These are phyloP conservation scores for Backusella australiensis DNA, from an alignment of 192 early-diverging fungal species.

Conservation along the genomic window DNA sequence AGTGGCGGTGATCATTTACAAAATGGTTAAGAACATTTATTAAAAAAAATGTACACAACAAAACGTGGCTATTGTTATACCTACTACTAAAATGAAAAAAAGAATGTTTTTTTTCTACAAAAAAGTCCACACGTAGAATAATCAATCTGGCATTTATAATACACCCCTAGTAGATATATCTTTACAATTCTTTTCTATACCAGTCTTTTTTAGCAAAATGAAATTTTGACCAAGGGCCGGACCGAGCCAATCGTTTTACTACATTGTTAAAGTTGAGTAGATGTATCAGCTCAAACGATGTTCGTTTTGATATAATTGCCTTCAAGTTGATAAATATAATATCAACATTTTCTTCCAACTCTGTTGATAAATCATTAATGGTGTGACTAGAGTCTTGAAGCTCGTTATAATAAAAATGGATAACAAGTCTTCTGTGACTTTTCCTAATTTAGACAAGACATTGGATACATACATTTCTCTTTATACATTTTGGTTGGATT, in stretches of 20 bases:
- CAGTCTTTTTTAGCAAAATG: neutral
- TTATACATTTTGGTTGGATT: too few relatives aligned
- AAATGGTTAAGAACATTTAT: neutral
- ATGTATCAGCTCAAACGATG: neutral
- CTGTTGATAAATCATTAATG: too few relatives aligned
- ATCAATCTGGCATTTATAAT: neutral
- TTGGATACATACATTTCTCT: too few relatives aligned
- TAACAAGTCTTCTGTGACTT: too few relatives aligned
- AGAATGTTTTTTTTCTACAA: neutral
- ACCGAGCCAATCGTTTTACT: neutral
- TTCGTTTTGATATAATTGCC: too few relatives aligned
- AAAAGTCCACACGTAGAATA: neutral
- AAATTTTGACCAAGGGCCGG: neutral
- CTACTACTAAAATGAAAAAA: neutral
- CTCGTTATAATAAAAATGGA: too few relatives aligned
- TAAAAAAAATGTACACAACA: neutral
- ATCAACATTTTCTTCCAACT: too few relatives aligned
- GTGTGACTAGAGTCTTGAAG: too few relatives aligned
- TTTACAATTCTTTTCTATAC: neutral
- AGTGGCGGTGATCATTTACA: neutral
- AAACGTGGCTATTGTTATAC: neutral
- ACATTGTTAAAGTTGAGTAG: neutral
- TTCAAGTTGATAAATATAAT: too few relatives aligned
- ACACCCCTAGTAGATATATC: neutral
- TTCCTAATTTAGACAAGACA: too few relatives aligned